phyloP scores from a whole-genome alignment of 768 basidiomycete species.

The Steccherinum ochraceum region DNA sequence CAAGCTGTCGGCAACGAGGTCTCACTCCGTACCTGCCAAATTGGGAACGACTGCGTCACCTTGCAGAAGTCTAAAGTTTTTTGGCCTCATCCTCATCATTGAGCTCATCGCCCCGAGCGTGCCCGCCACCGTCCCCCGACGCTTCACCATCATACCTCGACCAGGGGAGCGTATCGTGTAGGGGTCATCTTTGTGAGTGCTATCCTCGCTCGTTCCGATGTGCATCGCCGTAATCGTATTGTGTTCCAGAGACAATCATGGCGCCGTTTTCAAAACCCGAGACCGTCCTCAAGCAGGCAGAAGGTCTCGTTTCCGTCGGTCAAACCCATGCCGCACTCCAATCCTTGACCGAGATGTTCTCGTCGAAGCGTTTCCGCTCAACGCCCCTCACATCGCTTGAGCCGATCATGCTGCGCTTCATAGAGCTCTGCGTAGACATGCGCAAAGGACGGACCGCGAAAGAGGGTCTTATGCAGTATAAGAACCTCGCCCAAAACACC shows the following conservation, averaged over 20 bases:
- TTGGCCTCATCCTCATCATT: background rate
- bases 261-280: conserved; percentile 89
- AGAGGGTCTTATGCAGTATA: conserved; percentile 95
- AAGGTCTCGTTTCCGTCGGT: conserved; percentile 88
- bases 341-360: conserved; percentile 87
- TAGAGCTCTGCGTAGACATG: conserved; percentile 94
- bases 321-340: conserved; percentile 88
- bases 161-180: background rate
- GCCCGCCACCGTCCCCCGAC: background rate
- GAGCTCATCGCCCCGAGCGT: background rate
- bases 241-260: conserved; percentile 39
- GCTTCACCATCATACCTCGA: background rate
- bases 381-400: conserved; percentile 86
- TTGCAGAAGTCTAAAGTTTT: background rate
- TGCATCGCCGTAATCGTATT: too few relatives aligned
- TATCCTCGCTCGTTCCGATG: too few relatives aligned
- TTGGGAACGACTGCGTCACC: background rate
- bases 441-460: conserved; percentile 91
- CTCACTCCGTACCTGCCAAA: too few relatives aligned
- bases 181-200: background rate
- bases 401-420: conserved; percentile 92
- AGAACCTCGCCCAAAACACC: conserved; percentile 94
- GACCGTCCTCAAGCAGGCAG: conserved; percentile 88
- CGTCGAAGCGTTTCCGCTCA: conserved; percentile 88
- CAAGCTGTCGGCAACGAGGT: too few relatives aligned